Evolutionary conservation across 768 basidiomycete genomes (phyloP).

Genomic region (Boletales sp.): DNA sequence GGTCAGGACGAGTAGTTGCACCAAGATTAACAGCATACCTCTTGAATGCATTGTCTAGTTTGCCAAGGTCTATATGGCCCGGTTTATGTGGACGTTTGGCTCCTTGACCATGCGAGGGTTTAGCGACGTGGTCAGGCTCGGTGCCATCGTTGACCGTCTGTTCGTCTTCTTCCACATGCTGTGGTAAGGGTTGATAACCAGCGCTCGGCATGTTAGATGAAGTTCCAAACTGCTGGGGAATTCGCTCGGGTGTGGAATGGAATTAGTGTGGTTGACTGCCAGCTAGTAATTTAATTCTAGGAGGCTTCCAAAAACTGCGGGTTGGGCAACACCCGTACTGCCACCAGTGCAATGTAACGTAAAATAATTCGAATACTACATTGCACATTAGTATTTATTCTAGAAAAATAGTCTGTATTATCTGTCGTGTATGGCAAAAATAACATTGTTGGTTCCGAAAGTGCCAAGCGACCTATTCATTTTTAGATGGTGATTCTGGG

Average conservation of each 20-base stretch:
- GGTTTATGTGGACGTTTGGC: constrained; percentile 39
- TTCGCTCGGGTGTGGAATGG: constrained; percentile 3
- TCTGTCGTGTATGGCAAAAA: no score
- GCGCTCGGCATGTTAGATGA: constrained; percentile 38
- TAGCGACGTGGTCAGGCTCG: constrained; percentile 20
- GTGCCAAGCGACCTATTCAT: not conserved
- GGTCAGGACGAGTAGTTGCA: not conserved
- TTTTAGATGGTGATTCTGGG: not conserved
- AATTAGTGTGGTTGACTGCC: constrained; percentile 15
- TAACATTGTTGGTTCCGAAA: no score
- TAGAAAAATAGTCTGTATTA: no score
- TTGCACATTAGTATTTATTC: no score
- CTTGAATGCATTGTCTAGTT: constrained; percentile 82
- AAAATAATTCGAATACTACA: no score
- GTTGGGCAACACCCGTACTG: constrained; percentile 10
- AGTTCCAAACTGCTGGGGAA: not conserved
- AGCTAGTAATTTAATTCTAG: constrained; percentile 6
- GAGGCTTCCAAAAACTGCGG: constrained; percentile 1
- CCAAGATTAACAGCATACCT: constrained; percentile 38
- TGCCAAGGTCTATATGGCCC: constrained; percentile 73
- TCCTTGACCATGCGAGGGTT: constrained; percentile 25
- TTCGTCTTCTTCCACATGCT: constrained; percentile 38
- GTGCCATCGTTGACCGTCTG: constrained; percentile 34
- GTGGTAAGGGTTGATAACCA: constrained; percentile 46
- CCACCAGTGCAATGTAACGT: constrained; percentile 1